These are phyloP conservation scores for Echeveria elegans DNA, from an alignment of 164 flowering plant species.

Conservation along the genomic window DNA sequence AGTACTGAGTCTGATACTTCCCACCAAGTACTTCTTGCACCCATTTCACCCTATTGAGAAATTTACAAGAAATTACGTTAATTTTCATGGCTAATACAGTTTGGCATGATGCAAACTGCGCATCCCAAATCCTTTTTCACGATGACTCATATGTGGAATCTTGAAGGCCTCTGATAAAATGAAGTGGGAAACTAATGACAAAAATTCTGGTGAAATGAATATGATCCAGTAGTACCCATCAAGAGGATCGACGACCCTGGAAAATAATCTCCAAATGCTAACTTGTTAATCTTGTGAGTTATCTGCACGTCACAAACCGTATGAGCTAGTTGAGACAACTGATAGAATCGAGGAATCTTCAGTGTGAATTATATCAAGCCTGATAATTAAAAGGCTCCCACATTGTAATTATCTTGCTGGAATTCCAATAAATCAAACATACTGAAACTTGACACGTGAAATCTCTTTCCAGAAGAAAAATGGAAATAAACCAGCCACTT, in stretches of 20 bases:
- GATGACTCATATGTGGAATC: no score
- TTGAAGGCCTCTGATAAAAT: no score
- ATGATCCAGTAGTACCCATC: constrained; percentile 46
- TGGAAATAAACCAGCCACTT: constrained; percentile 76
- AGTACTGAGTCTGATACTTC: no score
- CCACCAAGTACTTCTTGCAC: no score
- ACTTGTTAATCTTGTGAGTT: constrained; percentile 56
- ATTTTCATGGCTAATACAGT: no score
- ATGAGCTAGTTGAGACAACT: not conserved
- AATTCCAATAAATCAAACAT: constrained; percentile 40
- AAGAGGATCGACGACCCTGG: constrained; percentile 65
- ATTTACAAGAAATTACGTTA: no score
- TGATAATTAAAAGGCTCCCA: constrained; percentile 17
- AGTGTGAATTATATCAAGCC: not conserved
- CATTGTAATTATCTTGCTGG: constrained; percentile 38
- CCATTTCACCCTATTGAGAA: no score
- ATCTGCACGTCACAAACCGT: constrained; percentile 25
- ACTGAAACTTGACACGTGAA: constrained; percentile 39
- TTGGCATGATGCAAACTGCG: no score
- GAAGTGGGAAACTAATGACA: not conserved
- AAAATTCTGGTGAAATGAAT: not conserved
- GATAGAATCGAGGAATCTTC: not conserved
- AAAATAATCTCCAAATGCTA: constrained; percentile 55
- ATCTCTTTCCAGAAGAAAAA: constrained; percentile 63
- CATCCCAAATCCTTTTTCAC: no score